phyloP scores from a whole-genome alignment of 179 eudicot species.

The Beta macrorhiza region DNA sequence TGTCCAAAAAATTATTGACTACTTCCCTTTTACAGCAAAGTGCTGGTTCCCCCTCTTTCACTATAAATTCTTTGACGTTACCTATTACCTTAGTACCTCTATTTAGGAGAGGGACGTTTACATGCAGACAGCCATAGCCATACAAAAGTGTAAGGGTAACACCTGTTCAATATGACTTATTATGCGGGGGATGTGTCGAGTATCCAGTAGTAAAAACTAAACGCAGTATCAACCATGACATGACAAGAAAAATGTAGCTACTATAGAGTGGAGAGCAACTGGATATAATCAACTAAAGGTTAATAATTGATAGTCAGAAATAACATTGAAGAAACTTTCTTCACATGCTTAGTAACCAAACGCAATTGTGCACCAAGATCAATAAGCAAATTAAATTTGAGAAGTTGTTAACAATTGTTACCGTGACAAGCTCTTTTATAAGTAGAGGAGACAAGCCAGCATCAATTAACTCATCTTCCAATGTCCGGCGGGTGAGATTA shows the following conservation, averaged over 20 bases:
- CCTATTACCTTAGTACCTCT: neutral
- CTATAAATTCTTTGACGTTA: neutral
- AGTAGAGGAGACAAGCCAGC: slow-evolving; percentile 68
- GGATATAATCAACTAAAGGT: neutral
- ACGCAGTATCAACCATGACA: neutral
- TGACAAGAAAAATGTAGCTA: neutral
- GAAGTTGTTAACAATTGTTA: slow-evolving; percentile 33
- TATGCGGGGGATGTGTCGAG: neutral
- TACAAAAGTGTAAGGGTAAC: neutral
- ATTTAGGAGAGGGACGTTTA: neutral
- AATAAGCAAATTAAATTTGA: neutral
- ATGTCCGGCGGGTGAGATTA: slow-evolving; percentile 58
- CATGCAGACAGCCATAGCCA: neutral
- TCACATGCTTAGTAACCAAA: slow-evolving; percentile 4
- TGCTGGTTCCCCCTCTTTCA: neutral
- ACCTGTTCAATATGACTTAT: neutral
- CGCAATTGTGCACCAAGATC: neutral
- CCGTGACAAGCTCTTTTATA: slow-evolving; percentile 80
- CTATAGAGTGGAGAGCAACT: neutral
- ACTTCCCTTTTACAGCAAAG: neutral
- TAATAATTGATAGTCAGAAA: no score
- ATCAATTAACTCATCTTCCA: slow-evolving; percentile 66
- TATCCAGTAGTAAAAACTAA: neutral
- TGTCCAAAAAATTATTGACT: neutral
- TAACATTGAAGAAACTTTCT: neutral